These are phyloP conservation scores for Crocinoboletus sp. DNA, from an alignment of 1,284 basidiomycete genomes.

Conservation along the genomic window DNA sequence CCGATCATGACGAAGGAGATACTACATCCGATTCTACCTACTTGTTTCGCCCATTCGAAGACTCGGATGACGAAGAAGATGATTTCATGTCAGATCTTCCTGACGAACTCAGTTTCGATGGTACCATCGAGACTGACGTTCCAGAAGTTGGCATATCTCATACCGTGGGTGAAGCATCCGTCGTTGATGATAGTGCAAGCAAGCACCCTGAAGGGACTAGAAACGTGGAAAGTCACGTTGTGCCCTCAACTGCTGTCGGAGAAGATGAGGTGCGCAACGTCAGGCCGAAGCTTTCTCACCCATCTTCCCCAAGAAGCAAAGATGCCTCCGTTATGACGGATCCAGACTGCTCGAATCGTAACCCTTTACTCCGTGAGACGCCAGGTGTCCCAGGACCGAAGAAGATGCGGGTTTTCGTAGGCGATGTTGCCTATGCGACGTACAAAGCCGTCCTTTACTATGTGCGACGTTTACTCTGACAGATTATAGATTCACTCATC, in stretches of 20 bases:
- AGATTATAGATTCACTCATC: constrained; percentile 1
- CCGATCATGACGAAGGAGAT: constrained; percentile 25
- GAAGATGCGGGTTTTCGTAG: constrained; percentile 62
- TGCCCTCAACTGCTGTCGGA: background rate
- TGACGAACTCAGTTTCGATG: constrained; percentile 31
- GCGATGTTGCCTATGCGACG: constrained; percentile 78
- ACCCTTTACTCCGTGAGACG: background rate
- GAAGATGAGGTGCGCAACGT: constrained; percentile 28
- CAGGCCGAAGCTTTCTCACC: constrained; percentile 33
- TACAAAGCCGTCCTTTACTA: constrained; percentile 84
- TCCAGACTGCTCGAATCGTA: constrained; percentile 1
- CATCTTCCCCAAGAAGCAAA: constrained; percentile 30
- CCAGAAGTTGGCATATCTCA: constrained; percentile 6
- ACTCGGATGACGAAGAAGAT: constrained; percentile 60
- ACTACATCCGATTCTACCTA: constrained; percentile 27
- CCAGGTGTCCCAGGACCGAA: constrained; percentile 31
- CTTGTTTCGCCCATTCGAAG: constrained; percentile 42
- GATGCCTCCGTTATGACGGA: constrained; percentile 19
- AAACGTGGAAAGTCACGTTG: background rate
- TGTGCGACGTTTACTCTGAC: constrained; percentile 38
- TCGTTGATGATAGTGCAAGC: constrained; percentile 6
- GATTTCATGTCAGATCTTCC: constrained; percentile 24
- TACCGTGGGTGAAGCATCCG: constrained; percentile 1
- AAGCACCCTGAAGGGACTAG: constrained; percentile 8
- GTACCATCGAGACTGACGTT: constrained; percentile 22